Percentiles rank a stretch among this genome's conserved stretches.
These are phyloP conservation scores for Sclerotinia minor DNA, from an alignment of 2,329 filamentous ascomycete genomes.

Conservation along the genomic window DNA sequence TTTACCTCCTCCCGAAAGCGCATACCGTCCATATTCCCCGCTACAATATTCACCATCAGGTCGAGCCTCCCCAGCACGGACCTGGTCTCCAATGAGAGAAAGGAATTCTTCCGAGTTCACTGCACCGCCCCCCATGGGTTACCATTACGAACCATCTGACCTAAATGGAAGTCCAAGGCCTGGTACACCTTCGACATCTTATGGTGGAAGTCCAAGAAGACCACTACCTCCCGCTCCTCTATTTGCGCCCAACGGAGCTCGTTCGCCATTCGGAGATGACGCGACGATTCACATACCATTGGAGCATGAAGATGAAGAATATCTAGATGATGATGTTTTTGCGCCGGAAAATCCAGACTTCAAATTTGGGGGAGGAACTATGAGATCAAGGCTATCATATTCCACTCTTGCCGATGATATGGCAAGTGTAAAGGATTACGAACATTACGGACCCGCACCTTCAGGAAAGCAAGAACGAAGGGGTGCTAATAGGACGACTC, in stretches of 20 bases:
- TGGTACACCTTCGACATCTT: constrained; percentile 84
- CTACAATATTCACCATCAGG: constrained; percentile 50
- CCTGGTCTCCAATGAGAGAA: constrained; percentile 57
- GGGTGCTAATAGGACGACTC: constrained; percentile 71
- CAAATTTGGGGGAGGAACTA: constrained; percentile 19
- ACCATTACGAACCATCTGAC: constrained; percentile 82
- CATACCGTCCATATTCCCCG: constrained; percentile 51
- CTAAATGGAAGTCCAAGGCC: constrained; percentile 87
- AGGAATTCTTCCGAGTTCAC: constrained; percentile 57
- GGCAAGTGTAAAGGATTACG: constrained; percentile 54
- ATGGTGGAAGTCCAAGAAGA: constrained; percentile 82
- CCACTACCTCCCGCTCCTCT: constrained; percentile 87
- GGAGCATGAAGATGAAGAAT: constrained; percentile 51
- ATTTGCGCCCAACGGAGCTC: constrained; percentile 60
- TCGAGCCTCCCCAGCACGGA: constrained; percentile 55
- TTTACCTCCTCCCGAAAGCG: constrained; percentile 63
- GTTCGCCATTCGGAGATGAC: constrained; percentile 60
- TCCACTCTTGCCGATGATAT: constrained; percentile 43
- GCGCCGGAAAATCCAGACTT: constrained; percentile 50
- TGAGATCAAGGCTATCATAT: constrained; percentile 45
- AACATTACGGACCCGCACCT: constrained; percentile 86
- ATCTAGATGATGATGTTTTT: constrained; percentile 67
- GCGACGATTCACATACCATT: constrained; percentile 73
- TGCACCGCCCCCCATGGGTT: constrained; percentile 66
- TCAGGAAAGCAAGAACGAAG: constrained; percentile 82